Base-by-base conservation (phyloP, 78 protist genomes). In the Dictyostelium intermedium region DNA sequence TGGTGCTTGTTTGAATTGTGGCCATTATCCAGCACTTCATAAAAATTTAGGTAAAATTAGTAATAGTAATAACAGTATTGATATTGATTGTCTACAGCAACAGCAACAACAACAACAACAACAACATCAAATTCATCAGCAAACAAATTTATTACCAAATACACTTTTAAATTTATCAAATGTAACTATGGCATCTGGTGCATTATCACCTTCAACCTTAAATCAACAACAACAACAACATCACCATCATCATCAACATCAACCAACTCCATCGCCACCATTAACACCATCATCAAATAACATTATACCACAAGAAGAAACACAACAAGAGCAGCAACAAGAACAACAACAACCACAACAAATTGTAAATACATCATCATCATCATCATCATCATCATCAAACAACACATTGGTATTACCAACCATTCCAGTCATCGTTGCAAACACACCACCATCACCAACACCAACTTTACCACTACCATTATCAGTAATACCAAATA, bases 1-100 rank as follows among this genome's bases (percentile, higher is more conserved):
- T 80, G 94, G 87, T 25, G 80, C 80, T 2, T 89, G 94, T 89
- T 43, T 80, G 9, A 89, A 89, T 47, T 89, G 94, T 81, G 94
- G 94, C 13, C 94, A 89, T 34, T 89, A 89, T 80, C 94, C 94
- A 7, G 94, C 94, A 18, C 56, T 34, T n/a, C 94, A 89, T 32
- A 80, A 78, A 35, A 89, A 89, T 35, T 78, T 89, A 11, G 94
- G 94, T 14, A 89, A 80, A 53, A 23, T 80, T 77, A 39, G 45
- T 5, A 35, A 47, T 13, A 53, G 41, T 37, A 16, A 81, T 13
- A 34, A 76, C 41, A 41, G 27, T 41, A 41, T 11, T n/a, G 32
- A 63, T 13, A 30, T 20, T 37, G 23, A 81, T n/a, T 69, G 20
- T 63, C 50, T 61, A 63, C 11, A 43, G 6, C 78, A 34, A 14